These are phyloP conservation scores for Chalaropsis thielavioides DNA, from an alignment of 2,329 filamentous ascomycete species.

Conservation along the genomic window DNA sequence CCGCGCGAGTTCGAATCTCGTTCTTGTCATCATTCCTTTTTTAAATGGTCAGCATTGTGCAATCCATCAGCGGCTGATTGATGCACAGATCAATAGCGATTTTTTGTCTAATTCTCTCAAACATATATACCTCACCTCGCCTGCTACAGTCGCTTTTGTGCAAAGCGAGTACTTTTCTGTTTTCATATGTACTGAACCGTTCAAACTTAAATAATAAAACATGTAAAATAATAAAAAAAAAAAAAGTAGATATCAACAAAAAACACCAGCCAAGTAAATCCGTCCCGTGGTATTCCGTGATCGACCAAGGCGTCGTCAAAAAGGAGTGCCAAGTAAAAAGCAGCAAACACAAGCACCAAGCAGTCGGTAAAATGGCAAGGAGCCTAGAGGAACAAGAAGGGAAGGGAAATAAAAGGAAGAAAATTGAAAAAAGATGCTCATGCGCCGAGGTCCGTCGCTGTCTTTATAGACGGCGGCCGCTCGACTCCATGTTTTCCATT, in stretches of 20 bases:
- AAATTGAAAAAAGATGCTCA: neutral
- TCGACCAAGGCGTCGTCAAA: neutral
- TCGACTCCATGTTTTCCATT: constrained; percentile 27
- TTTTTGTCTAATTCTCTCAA: too few relatives aligned
- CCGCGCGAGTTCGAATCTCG: constrained; percentile 21
- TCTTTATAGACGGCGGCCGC: constrained; percentile 9
- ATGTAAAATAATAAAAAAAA: neutral
- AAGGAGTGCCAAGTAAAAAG: neutral
- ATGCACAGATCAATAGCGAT: neutral
- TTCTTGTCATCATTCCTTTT: constrained; percentile 23
- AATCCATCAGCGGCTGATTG: too few relatives aligned
- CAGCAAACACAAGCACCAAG: neutral
- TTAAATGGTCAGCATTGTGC: too few relatives aligned
- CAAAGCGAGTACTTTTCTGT: too few relatives aligned
- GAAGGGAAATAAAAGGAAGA: neutral
- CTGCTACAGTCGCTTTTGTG: too few relatives aligned
- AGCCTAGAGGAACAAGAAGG: neutral
- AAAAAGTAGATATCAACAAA: neutral
- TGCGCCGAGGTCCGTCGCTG: neutral
- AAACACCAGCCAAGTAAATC: constrained; percentile 10
- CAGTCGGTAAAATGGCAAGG: neutral
- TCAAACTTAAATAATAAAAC: neutral
- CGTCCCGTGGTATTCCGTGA: constrained; percentile 9
- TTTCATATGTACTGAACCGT: neutral
- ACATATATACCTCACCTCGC: too few relatives aligned